phyloP scores from a whole-genome alignment of 2,329 filamentous ascomycete genomes.

The Nigrospora oryzae region DNA sequence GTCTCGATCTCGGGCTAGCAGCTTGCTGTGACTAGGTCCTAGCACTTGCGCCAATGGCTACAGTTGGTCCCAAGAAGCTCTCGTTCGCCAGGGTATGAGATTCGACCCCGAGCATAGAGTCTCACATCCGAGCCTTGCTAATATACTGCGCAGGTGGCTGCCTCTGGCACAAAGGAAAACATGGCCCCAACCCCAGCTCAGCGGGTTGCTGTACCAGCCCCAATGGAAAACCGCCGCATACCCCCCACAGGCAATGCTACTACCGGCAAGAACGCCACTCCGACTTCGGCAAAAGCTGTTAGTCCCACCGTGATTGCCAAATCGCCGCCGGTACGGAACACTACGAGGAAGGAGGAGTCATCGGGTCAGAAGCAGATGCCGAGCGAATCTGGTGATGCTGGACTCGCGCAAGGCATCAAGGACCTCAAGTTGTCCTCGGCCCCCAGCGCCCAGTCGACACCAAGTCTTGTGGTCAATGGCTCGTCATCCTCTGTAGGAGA shows the following conservation, averaged over 20 bases:
- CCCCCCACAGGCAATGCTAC: conserved; percentile 8
- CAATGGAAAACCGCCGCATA: conserved; percentile 16
- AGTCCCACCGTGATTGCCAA: conserved; percentile 9
- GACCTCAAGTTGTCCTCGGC: conserved; percentile 10
- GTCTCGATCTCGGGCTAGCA: conserved; percentile 14
- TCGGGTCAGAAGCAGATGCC: conserved; percentile 3
- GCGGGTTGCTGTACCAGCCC: conserved; percentile 19
- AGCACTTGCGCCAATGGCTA: conserved; percentile 15
- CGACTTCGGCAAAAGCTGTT: conserved; percentile 7
- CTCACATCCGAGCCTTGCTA: too few relatives aligned
- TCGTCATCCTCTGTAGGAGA: conserved; percentile 31
- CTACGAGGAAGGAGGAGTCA: conserved; percentile 6
- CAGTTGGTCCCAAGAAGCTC: conserved; percentile 18
- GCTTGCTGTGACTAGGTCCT: conserved; percentile 7
- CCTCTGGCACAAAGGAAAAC: conserved; percentile 20
- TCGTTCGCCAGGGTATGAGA: conserved; percentile 22
- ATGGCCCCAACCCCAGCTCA: conserved; percentile 12
- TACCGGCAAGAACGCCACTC: conserved; percentile 9
- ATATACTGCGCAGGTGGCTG: conserved; percentile 15
- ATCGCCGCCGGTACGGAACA: conserved; percentile 5
- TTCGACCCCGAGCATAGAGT: too few relatives aligned
- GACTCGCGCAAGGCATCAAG: conserved; percentile 11
- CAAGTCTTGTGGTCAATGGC: conserved; percentile 41
- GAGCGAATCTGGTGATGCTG: conserved; percentile 8
- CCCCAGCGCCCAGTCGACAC: conserved; percentile 14